These are phyloP conservation scores for Ilyonectria sp. DNA, from an alignment of 2,329 filamentous ascomycete genomes.

Conservation along the genomic window DNA sequence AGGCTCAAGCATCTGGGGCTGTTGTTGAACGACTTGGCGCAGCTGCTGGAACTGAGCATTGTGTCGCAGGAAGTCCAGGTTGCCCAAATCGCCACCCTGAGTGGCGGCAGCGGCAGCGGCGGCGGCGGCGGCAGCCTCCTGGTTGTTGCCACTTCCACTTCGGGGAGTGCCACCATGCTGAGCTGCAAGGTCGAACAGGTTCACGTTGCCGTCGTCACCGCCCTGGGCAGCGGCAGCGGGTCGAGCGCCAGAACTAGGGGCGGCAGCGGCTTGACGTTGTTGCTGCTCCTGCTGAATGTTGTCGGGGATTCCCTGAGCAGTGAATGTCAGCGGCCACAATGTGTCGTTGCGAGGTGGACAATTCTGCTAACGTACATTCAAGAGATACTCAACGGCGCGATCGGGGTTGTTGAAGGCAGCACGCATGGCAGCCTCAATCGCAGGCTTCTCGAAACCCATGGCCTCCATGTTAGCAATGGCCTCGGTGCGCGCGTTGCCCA, in stretches of 20 bases:
- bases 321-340: conserved; percentile 28
- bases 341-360: conserved; percentile 1
- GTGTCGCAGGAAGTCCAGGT: conserved; percentile 93
- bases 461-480: conserved; percentile 95
- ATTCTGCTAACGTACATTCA: conserved; percentile 75
- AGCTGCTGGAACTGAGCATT: conserved; percentile 99
- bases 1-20: conserved; percentile 98
- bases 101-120: conserved; percentile 66
- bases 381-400: conserved; percentile 94
- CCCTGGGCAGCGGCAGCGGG: conserved; percentile 57
- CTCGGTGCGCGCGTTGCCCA: conserved; percentile 85
- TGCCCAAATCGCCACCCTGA: conserved; percentile 74
- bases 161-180: conserved; percentile 72
- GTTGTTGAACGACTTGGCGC: conserved; percentile 95
- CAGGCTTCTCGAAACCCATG: conserved; percentile 92
- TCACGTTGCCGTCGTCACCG: conserved; percentile 80
- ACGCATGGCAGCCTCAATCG: conserved; percentile 95
- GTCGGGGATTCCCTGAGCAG: conserved; percentile 86
- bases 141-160: conserved; percentile 58
- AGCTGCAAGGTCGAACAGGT: conserved; percentile 94
- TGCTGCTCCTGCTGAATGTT: conserved; percentile 81
- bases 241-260: conserved; percentile 49
- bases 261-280: conserved; percentile 59
- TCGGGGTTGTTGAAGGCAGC: conserved; percentile 98
- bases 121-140: conserved; percentile 58